Evolutionary conservation across 2,329 filamentous ascomycete genomes (phyloP), one percentile per base, ranked within the genome.

Genomic region (Trichoderma sp.): DNA sequence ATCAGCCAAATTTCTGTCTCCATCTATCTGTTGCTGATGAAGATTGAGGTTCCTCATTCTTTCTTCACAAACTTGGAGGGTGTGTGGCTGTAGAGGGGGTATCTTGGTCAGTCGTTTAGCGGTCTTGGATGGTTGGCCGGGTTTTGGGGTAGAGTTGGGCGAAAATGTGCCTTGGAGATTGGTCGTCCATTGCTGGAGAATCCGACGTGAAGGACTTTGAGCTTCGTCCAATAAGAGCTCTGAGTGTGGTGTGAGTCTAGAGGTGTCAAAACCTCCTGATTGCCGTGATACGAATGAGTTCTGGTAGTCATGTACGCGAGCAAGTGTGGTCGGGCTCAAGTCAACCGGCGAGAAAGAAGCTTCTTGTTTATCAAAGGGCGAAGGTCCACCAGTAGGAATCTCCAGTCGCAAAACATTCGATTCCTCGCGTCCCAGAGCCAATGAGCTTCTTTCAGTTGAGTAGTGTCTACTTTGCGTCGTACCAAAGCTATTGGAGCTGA

Each of bases 41-140:
- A 20, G 23, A 23, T 62, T 34, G 11, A 15, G 8, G 28, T 43
- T 20, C 23, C 26, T 23, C 15, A n/a, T 79, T 47, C 79, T 77
- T 66, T 78, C 76, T 32, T 75, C 75, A 34, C 78, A 76, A 4
- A 75, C 78, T 36, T 79, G 80, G 20, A 79, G 76, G 67, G 78
- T 82, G 32, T 70, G 80, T 11, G 81, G 74, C 81, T 82, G 83
- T 8, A 80, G 77, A 15, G 73, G 74, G 5, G 79, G 79, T 32
- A 77, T 77, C 5, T 70, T 75, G 47, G 43, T 55, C 36, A 72
- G 65, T 34, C 61, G 36, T 11, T 34, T 62, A 13, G 20, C 26
- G 32, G 36, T 3, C 15, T 50, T 66, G 15, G 50, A 50, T 7
- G 9, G n/a, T 43, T 47, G 47, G 23, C 15, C 30, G n/a, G 59